Conservation (phyloP, 768 basidiomycete species). For the Galerina sulciceps region DNA sequence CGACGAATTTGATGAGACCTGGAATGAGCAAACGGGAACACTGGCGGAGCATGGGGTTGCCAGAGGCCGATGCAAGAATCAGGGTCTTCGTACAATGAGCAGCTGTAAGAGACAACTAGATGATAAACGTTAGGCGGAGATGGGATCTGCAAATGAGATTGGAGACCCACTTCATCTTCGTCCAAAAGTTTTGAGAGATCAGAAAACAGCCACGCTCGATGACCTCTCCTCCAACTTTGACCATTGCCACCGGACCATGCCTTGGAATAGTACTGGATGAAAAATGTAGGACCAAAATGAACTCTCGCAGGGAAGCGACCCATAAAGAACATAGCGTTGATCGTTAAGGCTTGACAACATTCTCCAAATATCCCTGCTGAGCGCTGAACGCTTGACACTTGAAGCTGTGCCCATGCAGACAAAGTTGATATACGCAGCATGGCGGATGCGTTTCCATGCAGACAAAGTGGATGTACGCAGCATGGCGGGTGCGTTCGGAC, state of each 20-base stretch:
- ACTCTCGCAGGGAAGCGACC: slow-evolving; percentile 85
- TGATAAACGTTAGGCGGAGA: background rate
- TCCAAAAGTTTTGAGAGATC: slow-evolving; percentile 82
- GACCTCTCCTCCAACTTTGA: slow-evolving; percentile 71
- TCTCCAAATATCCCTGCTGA: slow-evolving; percentile 76
- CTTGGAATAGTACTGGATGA: slow-evolving; percentile 78
- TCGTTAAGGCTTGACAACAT: slow-evolving; percentile 84
- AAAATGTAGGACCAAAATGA: background rate
- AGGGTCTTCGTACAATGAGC: slow-evolving; percentile 90
- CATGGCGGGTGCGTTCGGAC: too few relatives aligned
- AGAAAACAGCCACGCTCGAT: slow-evolving; percentile 87
- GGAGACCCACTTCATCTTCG: slow-evolving; percentile 59
- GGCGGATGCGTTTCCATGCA: too few relatives aligned
- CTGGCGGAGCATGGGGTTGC: slow-evolving; percentile 68
- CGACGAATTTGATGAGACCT: slow-evolving; percentile 79
- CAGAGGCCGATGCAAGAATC: slow-evolving; percentile 69
- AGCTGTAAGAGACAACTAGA: slow-evolving; percentile 80
- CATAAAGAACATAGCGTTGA: slow-evolving; percentile 79
- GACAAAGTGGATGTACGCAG: too few relatives aligned
- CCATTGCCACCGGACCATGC: slow-evolving; percentile 74
- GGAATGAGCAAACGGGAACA: slow-evolving; percentile 78
- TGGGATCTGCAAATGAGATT: background rate
- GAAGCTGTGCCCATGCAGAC: slow-evolving; percentile 94
- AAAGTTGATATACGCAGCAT: slow-evolving; percentile 93
- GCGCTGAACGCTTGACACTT: slow-evolving; percentile 74